Base-by-base conservation (phyloP, 2,329 filamentous ascomycete species). In the Ophiostoma piceae region DNA sequence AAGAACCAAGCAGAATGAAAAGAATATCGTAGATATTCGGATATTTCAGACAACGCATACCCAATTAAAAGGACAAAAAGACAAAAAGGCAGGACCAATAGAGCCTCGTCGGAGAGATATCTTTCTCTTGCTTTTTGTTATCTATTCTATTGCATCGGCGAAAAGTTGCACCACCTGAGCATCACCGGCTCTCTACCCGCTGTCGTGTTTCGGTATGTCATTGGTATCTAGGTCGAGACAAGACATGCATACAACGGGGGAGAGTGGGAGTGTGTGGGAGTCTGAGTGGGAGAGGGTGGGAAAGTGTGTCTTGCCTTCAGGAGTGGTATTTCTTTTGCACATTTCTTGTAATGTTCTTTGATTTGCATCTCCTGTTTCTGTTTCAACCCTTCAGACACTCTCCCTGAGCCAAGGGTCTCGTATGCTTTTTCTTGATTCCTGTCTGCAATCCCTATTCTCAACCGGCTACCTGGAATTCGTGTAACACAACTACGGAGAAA, bases 161-260 rank as follows among this genome's bases (percentile, higher is more conserved):
- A 35, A 5, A 35, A 8, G 35, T 35, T 35, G 5, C 35, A 35
- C 35, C 35, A 35, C 5, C 35, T 35, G 35, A 35, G 39, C 39
- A 47, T 47, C 43, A 47, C 43, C 43, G 43, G 43, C 19, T 16
- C 43, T n/a, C 6, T 19, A 8, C 43, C 43, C 19, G 47, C n/a
- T 51, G 47, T 60, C 26, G 26, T 62, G 22, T 26, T 29, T 22
- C 22, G n/a, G 22, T 57, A 26, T 26, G 43, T 8, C 16, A 19
- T n/a, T 47, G 43, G 43, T 47, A 47, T 57, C 51, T 12, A 16
- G 51, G 51, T 57, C 51, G 22, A 26, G 22, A 26, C 51, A 57
- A 57, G 51, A 57, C 51, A 57, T 57, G 22, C 51, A 57, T 57
- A 26, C 51, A n/a, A 57, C 51, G 51, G n/a, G 51, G 35, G 35